Evolutionary conservation across 2,329 filamentous ascomycete species (phyloP).

Genomic region (Cryphonectria naterciae): DNA sequence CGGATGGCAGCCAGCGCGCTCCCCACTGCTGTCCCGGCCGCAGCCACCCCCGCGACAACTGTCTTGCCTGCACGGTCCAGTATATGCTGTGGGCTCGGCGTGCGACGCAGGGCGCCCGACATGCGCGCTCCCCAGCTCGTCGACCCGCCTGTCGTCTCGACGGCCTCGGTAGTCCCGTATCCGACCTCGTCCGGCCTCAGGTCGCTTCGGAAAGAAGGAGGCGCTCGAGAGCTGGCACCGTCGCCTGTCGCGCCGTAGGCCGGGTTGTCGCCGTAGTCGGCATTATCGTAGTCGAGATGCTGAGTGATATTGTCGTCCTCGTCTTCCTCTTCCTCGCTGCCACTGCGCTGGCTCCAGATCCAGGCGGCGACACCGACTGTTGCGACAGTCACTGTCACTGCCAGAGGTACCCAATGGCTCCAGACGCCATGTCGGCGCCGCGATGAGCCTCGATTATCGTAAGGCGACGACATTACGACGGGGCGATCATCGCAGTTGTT

Average conservation of each 20-base stretch:
- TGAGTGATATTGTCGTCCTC: conserved; percentile 54
- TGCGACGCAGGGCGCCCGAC: conserved; percentile 78
- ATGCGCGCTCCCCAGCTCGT: conserved; percentile 75
- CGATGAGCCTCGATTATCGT: conserved; percentile 64
- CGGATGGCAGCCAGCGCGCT: conserved; percentile 81
- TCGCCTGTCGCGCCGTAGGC: conserved; percentile 50
- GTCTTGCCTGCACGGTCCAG: conserved; percentile 82
- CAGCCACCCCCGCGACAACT: conserved; percentile 79
- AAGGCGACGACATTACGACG: conserved; percentile 60
- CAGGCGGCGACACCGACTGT: conserved; percentile 86
- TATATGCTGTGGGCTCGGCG: conserved; percentile 85
- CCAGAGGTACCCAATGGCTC: conserved; percentile 88
- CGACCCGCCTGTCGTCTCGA: conserved; percentile 38
- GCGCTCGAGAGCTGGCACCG: conserved; percentile 40
- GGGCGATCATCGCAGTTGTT: conserved; percentile 43
- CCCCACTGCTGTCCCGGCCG: conserved; percentile 80
- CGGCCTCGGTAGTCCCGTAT: conserved; percentile 46
- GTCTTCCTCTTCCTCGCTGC: conserved; percentile 70
- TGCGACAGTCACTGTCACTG: conserved; percentile 83
- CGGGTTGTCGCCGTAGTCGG: conserved; percentile 55
- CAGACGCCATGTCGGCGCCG: conserved; percentile 66
- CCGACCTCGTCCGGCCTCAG: conserved; percentile 42
- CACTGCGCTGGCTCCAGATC: conserved; percentile 88
- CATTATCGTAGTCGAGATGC: conserved; percentile 54
- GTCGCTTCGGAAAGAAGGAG: conserved; percentile 46